Conservation (phyloP, 1,284 basidiomycete genomes). For the Earliella scabrosa region DNA sequence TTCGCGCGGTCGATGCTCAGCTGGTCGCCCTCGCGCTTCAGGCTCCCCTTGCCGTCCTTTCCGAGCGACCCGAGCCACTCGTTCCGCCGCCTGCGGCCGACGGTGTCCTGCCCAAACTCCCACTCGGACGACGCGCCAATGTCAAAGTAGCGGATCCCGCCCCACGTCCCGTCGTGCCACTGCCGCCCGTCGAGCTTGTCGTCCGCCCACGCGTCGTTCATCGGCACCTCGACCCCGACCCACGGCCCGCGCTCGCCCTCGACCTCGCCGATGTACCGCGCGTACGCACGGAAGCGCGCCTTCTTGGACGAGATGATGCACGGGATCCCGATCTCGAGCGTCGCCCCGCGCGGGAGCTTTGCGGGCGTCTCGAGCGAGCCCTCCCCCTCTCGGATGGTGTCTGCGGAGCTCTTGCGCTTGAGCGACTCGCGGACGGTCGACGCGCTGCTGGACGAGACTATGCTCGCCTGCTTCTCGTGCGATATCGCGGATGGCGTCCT, state of each 20-base stretch:
- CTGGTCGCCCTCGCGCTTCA: slow-evolving; percentile 73
- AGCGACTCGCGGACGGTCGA: slow-evolving; percentile 34
- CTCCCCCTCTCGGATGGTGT: slow-evolving; percentile 42
- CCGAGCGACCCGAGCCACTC: slow-evolving; percentile 38
- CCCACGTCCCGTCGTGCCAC: slow-evolving; percentile 85
- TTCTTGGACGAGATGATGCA: slow-evolving; percentile 88
- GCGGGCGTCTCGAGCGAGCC: slow-evolving; percentile 14
- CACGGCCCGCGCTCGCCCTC: slow-evolving; percentile 81
- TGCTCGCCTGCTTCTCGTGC: slow-evolving; percentile 37
- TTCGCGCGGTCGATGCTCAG: slow-evolving; percentile 63
- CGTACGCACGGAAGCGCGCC: slow-evolving; percentile 84
- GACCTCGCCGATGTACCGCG: slow-evolving; percentile 87
- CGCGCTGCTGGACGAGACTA: slow-evolving; percentile 32
- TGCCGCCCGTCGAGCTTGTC: slow-evolving; percentile 60
- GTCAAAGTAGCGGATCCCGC: slow-evolving; percentile 82
- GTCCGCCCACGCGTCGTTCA: slow-evolving; percentile 58
- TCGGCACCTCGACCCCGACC: slow-evolving; percentile 91
- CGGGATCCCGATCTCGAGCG: slow-evolving; percentile 86
- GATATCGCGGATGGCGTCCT: slow-evolving; percentile 24
- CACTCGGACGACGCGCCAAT: slow-evolving; percentile 62
- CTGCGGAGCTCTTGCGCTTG: slow-evolving; percentile 41
- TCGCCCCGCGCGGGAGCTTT: slow-evolving; percentile 59
- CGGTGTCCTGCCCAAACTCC: slow-evolving; percentile 49
- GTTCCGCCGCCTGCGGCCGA: slow-evolving; percentile 52
- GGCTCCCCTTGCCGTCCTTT: slow-evolving; percentile 35